Evolutionary conservation across 352 stramenopile species (phyloP).

Genomic region (Phytophthora megakarya): DNA sequence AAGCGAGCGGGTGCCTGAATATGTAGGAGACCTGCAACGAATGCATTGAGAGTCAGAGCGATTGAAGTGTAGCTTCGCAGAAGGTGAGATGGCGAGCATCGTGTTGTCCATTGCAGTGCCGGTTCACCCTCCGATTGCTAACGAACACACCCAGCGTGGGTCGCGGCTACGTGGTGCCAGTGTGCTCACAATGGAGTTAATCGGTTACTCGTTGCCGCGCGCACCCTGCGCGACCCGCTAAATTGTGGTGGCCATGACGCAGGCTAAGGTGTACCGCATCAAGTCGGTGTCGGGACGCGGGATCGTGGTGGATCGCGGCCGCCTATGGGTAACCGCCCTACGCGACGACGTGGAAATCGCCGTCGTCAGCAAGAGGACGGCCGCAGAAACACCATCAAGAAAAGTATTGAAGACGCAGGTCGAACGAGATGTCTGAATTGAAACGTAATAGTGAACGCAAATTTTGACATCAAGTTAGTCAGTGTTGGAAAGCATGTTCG

Average conservation of each 20-base stretch:
- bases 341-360: no score
- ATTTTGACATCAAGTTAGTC: no score
- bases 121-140: slow-evolving; percentile 4
- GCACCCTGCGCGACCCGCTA: background rate
- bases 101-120: background rate
- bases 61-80: background rate
- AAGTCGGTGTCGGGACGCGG: background rate
- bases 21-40: slow-evolving; percentile 8
- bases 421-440: no score
- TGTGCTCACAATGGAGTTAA: background rate
- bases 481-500: no score
- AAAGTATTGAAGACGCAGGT: no score
- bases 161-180: background rate
- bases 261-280: background rate
- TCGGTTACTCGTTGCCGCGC: background rate
- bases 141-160: background rate
- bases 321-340: no score
- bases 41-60: slow-evolving; percentile 8
- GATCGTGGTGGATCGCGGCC: no score
- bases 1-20: slow-evolving; percentile 2
- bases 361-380: no score
- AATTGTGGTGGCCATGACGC: background rate
- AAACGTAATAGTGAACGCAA: no score
- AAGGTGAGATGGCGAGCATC: slow-evolving; percentile 9
- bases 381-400: no score